Percentiles rank a stretch among this genome's conserved stretches.
Conservation (phyloP, 2,329 filamentous ascomycete genomes). For the Blastomyces parvus region DNA sequence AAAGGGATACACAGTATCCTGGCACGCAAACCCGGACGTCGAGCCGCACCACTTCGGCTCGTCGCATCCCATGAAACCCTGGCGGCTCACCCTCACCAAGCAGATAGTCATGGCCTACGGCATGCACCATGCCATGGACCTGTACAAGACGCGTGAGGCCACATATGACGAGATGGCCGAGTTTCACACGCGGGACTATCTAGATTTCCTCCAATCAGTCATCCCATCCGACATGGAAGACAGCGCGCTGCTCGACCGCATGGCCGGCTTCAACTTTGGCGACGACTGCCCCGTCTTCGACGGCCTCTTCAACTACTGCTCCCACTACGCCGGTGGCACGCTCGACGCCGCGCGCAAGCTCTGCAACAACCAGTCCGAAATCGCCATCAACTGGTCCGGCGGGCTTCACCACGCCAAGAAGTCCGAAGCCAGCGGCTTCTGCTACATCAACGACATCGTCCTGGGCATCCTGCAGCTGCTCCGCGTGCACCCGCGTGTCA, state of each 20-base stretch:
- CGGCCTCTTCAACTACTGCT: conserved; percentile 89
- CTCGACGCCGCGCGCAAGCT: conserved; percentile 87
- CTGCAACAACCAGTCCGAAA: conserved; percentile 76
- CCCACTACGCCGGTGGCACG: conserved; percentile 81
- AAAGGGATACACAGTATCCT: conserved; percentile 83
- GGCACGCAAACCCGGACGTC: conserved; percentile 88
- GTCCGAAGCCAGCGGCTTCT: conserved; percentile 87
- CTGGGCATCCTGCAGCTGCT: conserved; percentile 83
- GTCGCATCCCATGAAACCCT: conserved; percentile 98
- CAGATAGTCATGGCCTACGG: conserved; percentile 90
- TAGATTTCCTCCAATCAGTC: conserved; percentile 73
- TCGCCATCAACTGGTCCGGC: conserved; percentile 95
- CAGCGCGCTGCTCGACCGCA: conserved; percentile 45
- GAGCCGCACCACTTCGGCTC: conserved; percentile 96
- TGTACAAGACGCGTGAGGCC: conserved; percentile 74
- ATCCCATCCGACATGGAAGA: conserved; percentile 61
- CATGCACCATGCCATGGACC: conserved; percentile 94
- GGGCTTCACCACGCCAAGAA: conserved; percentile 96
- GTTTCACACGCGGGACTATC: conserved; percentile 82
- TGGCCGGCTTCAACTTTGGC: conserved; percentile 71
- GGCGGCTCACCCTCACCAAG: conserved; percentile 91
- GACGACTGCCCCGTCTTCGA: conserved; percentile 97
- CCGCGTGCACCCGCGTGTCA: conserved; percentile 68
- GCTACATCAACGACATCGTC: conserved; percentile 98
- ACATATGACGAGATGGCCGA: conserved; percentile 77